Base-by-base conservation (phyloP, 2,329 filamentous ascomycete genomes). In the Lachnellula subtilissima region DNA sequence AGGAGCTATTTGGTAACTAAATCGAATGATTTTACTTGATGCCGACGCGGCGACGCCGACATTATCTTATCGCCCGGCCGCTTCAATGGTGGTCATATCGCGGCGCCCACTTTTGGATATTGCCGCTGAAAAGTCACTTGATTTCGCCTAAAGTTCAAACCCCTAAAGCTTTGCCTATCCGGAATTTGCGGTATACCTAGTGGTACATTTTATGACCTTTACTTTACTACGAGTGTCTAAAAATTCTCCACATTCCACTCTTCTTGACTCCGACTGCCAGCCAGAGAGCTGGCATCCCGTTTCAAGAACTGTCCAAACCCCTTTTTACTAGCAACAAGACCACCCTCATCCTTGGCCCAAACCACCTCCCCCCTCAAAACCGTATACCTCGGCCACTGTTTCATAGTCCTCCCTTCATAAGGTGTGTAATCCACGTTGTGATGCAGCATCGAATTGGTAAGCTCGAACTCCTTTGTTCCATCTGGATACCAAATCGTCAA, bases 351-450 rank as follows among this genome's bases (percentile, higher is more conserved):
- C 39, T 74, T 73, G 60, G 81, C 79, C 81, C 79, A 86, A 1
- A 84, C 78, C 0, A 86, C 74, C 58, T 78, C 69, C 0, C 83
- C 83, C 54, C 83, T 70, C 43, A 87, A 60, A 7, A 86, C 72
- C 0, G 82, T 85, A 64, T 80, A 85, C 19, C 83, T 73, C 11
- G 83, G 83, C 83, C 83, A 86, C 55, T 86, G 81, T 28, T 73
- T 74, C 42, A 86, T 64, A n/a, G 64, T 70, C 49, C 73, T 74
- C 0, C 82, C 82, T 65, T 86, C 82, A 61, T 80, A 86, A 0
- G 83, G 82, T 8, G 82, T 84, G 63, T 86, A 84, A 63, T 86
- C 82, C 2, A 83, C 77, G 57, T 81, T 75, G 65, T 86, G 83
- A 67, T 86, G 82, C 59, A 86, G 66, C 70, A 78, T 77, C 7